Percentiles rank a stretch among this genome's conserved stretches.
Conservation (phyloP, 768 basidiomycete genomes). For the Candolleomyces eurysporus region DNA sequence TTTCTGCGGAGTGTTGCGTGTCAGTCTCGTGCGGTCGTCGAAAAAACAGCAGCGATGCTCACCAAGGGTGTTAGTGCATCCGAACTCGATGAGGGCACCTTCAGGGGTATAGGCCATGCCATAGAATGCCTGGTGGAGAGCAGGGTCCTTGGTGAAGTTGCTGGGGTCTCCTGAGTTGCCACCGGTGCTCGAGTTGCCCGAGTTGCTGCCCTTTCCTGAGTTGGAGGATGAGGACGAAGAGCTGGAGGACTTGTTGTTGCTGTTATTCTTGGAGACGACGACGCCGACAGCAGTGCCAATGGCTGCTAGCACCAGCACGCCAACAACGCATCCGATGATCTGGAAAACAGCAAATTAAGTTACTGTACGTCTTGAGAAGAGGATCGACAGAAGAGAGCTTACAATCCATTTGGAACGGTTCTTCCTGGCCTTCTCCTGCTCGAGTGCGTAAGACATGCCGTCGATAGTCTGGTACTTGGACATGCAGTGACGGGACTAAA, state of each 20-base stretch:
- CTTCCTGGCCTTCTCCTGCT: conserved; percentile 26
- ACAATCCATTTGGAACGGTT: conserved; percentile 59
- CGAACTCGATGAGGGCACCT: conserved; percentile 56
- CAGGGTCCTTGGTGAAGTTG: conserved; percentile 46
- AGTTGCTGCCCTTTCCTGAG: conserved; percentile 10
- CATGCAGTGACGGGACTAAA: conserved; percentile 2
- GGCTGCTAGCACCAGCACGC: conserved; percentile 49
- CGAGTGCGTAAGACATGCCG: conserved; percentile 23
- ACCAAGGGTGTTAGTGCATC: conserved; percentile 60
- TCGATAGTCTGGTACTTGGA: conserved; percentile 13
- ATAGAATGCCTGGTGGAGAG: conserved; percentile 73
- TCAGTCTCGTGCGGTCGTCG: neutral
- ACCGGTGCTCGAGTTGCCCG: neutral
- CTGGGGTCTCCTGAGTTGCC: neutral
- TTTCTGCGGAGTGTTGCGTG: conserved; percentile 32
- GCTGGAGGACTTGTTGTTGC: conserved; percentile 26
- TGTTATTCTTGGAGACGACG: conserved; percentile 54
- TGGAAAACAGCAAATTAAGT: conserved; percentile 21
- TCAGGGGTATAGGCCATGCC: conserved; percentile 86
- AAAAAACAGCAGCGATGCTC: conserved; percentile 7
- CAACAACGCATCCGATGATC: conserved; percentile 52
- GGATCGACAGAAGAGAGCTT: conserved; percentile 24
- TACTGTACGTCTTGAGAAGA: neutral
- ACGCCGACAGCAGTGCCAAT: conserved; percentile 66
- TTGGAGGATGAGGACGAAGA: neutral